Conservation (phyloP, 2,329 filamentous ascomycete genomes). For the Nemania sp. region DNA sequence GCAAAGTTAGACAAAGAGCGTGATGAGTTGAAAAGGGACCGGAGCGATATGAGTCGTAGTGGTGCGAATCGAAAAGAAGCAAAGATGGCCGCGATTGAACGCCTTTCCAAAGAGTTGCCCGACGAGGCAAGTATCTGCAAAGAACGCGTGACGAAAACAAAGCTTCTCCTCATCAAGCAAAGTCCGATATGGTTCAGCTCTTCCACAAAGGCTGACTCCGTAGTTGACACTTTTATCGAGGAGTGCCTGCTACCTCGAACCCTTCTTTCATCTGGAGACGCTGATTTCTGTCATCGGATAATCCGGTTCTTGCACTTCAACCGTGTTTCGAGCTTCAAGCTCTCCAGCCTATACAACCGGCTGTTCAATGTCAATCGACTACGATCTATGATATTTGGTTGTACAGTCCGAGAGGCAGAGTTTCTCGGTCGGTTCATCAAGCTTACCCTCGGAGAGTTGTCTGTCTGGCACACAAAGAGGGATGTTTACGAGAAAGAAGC, state of each 20-base stretch:
- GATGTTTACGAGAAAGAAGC: conserved; percentile 81
- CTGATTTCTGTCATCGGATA: conserved; percentile 86
- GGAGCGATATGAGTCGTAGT: conserved; percentile 71
- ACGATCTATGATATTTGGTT: conserved; percentile 82
- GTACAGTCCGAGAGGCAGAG: conserved; percentile 87
- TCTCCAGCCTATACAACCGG: conserved; percentile 80
- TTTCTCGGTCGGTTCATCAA: conserved; percentile 91
- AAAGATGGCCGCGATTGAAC: conserved; percentile 70
- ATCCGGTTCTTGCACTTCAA: conserved; percentile 85
- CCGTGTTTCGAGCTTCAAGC: conserved; percentile 83
- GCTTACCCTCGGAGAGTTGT: conserved; percentile 78
- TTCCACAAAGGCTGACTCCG: conserved; percentile 63
- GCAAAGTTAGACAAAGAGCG: conserved; percentile 70
- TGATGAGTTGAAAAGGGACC: conserved; percentile 69
- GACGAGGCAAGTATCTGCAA: conserved; percentile 75
- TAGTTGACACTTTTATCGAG: conserved; percentile 81
- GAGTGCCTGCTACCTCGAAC: conserved; percentile 91
- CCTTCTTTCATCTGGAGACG: conserved; percentile 81
- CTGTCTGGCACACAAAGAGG: conserved; percentile 81
- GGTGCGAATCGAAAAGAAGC: conserved; percentile 70
- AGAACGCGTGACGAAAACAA: conserved; percentile 68
- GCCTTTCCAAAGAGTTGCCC: conserved; percentile 70
- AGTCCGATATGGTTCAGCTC: conserved; percentile 72
- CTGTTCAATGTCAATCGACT: conserved; percentile 84
- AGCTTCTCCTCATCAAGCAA: conserved; percentile 73